Evolutionary conservation across 2,329 filamentous ascomycete species (phyloP).

Genomic region (Huntiella omanensis): DNA sequence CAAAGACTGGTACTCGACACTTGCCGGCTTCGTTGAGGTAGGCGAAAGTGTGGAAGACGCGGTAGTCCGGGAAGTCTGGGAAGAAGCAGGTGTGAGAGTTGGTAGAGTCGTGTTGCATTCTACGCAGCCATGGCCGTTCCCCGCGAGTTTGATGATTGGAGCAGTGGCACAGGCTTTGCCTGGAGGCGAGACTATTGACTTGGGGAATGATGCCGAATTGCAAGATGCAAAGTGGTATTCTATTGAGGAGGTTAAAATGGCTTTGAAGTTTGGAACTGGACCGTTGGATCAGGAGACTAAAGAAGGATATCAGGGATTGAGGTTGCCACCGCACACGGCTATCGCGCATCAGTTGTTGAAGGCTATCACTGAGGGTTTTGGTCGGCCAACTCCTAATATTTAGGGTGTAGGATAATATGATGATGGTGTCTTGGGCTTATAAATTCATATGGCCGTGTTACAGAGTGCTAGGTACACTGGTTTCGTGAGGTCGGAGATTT

Average conservation of each 20-base stretch:
- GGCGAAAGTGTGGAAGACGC: conserved; percentile 74
- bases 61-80: conserved; percentile 68
- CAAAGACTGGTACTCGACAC: conserved; percentile 66
- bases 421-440: neutral
- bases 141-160: conserved; percentile 68
- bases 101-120: conserved; percentile 67
- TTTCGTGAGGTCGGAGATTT: neutral
- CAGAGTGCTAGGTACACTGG: neutral
- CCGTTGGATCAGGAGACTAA: conserved; percentile 45
- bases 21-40: conserved; percentile 74
- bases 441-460: neutral
- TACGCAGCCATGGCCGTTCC: conserved; percentile 77
- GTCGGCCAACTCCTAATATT: conserved; percentile 4
- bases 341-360: conserved; percentile 81
- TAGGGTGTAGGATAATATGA: neutral
- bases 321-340: conserved; percentile 67
- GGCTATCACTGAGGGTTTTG: conserved; percentile 55
- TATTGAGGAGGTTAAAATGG: conserved; percentile 61
- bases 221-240: conserved; percentile 79
- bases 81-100: conserved; percentile 60
- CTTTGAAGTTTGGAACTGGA: conserved; percentile 41
- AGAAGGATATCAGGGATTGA: conserved; percentile 50
- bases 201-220: conserved; percentile 80
- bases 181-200: conserved; percentile 55
- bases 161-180: conserved; percentile 75